Percentiles rank a stretch among this genome's conserved stretches.
Evolutionary conservation across 495 filamentous ascomycete species (phyloP).

Genomic region (Aspergillus diversus): DNA sequence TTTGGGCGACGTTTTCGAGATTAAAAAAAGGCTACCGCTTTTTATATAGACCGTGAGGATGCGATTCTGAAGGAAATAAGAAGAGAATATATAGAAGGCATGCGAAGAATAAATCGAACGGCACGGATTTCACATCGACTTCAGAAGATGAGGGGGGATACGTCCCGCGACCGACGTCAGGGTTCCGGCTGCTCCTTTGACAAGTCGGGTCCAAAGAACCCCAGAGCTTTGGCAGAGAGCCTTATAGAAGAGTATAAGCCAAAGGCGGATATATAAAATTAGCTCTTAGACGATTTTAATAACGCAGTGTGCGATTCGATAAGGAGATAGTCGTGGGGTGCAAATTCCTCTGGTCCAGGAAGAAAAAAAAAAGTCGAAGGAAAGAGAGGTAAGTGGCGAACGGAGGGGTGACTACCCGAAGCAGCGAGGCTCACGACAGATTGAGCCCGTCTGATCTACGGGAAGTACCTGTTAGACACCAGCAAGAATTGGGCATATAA

Average conservation of each 20-base stretch:
- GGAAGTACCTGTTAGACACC: constrained; percentile 12
- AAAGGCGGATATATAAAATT: not conserved
- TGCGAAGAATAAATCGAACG: constrained; percentile 37
- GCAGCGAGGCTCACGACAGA: constrained; percentile 16
- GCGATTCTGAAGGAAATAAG: constrained; percentile 1
- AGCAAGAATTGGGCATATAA: constrained; percentile 3
- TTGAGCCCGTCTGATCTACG: constrained; percentile 4
- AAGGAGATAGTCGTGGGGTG: constrained; percentile 5
- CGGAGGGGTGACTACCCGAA: constrained; percentile 25
- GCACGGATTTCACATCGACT: constrained; percentile 43
- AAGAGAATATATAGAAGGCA: not conserved
- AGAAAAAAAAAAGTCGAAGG: constrained; percentile 15
- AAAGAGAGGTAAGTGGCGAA: constrained; percentile 23
- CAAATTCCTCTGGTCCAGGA: constrained; percentile 8
- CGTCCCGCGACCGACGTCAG: constrained; percentile 18
- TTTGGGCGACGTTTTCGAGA: constrained; percentile 3
- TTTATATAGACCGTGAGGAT: constrained; percentile 1
- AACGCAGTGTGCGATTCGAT: not conserved
- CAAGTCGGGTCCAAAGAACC: not conserved
- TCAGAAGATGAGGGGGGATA: constrained; percentile 12
- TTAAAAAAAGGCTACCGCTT: not conserved
- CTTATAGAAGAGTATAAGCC: not conserved
- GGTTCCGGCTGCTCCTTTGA: not conserved
- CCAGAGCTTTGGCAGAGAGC: not conserved
- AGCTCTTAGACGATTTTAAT: not conserved